Conservation (phyloP, 2,329 filamentous ascomycete genomes). For the Alternaria dauci region DNA sequence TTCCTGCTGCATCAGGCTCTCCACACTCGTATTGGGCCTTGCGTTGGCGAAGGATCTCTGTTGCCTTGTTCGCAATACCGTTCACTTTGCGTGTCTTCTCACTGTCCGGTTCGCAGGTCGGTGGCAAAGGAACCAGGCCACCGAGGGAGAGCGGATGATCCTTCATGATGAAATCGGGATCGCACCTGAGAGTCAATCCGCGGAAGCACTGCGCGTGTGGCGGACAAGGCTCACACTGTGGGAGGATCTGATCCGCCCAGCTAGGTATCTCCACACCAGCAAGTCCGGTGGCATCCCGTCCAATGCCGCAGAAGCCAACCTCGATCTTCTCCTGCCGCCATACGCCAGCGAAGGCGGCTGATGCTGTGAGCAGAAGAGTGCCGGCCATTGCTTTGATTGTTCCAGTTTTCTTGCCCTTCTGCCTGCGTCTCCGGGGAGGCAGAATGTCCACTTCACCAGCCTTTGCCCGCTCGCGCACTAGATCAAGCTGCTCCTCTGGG, state of each 20-base stretch:
- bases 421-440: conserved; percentile 46
- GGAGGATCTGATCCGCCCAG: conserved; percentile 73
- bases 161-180: conserved; percentile 85
- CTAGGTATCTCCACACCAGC: conserved; percentile 74
- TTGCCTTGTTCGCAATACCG: conserved; percentile 83
- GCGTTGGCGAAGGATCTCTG: conserved; percentile 85
- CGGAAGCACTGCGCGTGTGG: conserved; percentile 87
- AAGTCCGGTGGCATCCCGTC: conserved; percentile 64
- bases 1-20: conserved; percentile 70
- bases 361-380: conserved; percentile 73
- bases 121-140: conserved; percentile 82
- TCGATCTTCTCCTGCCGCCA: conserved; percentile 96
- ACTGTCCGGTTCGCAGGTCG: conserved; percentile 93
- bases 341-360: conserved; percentile 78
- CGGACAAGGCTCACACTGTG: conserved; percentile 89
- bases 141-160: conserved; percentile 83
- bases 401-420: conserved; percentile 52
- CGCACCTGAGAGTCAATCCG: conserved; percentile 79
- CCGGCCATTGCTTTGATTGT: conserved; percentile 71
- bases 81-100: conserved; percentile 89
- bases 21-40: conserved; percentile 93
- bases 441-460: conserved; percentile 63
- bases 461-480: conserved; percentile 73
- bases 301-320: conserved; percentile 92
- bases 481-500: conserved; percentile 80